Base-by-base conservation (phyloP, 108 stramenopile genomes). In the Pseudonitzschia pungens region DNA sequence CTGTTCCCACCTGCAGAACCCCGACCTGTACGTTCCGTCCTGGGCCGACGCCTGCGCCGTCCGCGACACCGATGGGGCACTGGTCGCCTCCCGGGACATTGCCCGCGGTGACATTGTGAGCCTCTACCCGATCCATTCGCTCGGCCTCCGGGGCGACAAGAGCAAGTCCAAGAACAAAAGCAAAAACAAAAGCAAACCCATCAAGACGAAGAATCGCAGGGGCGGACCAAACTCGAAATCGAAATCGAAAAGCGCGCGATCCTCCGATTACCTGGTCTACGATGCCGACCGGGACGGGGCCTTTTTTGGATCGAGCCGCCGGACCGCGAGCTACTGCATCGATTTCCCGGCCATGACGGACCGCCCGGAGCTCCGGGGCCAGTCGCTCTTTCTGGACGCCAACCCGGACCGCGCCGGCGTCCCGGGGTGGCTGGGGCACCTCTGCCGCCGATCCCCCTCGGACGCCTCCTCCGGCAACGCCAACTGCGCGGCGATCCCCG, bases 361-460 rank as follows among this genome's bases (percentile, higher is more conserved):
- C 22, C 18, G 16, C 0, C 22, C 28, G 0, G 20, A 26, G 29
- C 24, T 68, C 6, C 12, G 45, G 48, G 48, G 45, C 22, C 27
- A 76, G 27, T 41, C 73, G 22, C 21, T 81, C 11, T 81, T 81
- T 68, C 32, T 76, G 16, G 74, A 78, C 43, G 28, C 77, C 32
- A 54, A 78, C 57, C 73, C 80, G 26, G 67, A 65, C 24, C 74
- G 63, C 29, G 65, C 67, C 18, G 41, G 54, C 0, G 18, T 51
- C 0, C 72, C 65, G 15, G 83, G 83, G 14, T 84, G 83, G 83
- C 15, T 81, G 9, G 83, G 80, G 14, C 77, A 75, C 33, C 40
- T 65, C 55, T 63, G 27, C 29, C n/a, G n/a, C n/a, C n/a, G n/a
- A n/a, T n/a, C n/a, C n/a, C n/a, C n/a, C n/a, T n/a, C n/a, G n/a